These are phyloP conservation scores for Cordyceps cateniannulata DNA, from an alignment of 2,329 filamentous ascomycete genomes.

Conservation along the genomic window DNA sequence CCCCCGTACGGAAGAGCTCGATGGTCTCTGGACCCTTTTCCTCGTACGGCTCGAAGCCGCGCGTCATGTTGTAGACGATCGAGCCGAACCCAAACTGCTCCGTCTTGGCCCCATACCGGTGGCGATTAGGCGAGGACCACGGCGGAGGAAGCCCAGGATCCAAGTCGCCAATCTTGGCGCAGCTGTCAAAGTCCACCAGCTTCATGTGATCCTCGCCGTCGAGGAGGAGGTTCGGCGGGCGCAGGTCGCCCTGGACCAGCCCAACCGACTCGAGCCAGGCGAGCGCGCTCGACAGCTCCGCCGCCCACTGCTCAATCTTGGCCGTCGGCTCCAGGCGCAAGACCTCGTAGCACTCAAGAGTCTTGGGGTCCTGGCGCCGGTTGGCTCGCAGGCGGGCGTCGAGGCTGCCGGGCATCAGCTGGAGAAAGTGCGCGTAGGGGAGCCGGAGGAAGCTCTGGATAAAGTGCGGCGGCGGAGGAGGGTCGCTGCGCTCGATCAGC, in stretches of 20 bases:
- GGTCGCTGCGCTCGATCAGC: slow-evolving; percentile 2
- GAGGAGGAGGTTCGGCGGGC: slow-evolving; percentile 2
- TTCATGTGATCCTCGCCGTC: not conserved
- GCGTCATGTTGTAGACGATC: slow-evolving; percentile 5
- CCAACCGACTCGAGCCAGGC: slow-evolving; percentile 10
- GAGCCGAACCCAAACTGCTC: slow-evolving; percentile 10
- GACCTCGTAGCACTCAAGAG: not conserved
- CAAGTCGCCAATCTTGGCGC: not conserved
- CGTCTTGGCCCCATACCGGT: not conserved
- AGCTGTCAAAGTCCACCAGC: slow-evolving; percentile 5
- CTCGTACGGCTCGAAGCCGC: slow-evolving; percentile 8
- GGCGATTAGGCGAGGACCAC: not conserved
- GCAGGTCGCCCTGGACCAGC: slow-evolving; percentile 3
- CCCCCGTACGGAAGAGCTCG: not conserved
- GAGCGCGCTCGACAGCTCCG: slow-evolving; percentile 6
- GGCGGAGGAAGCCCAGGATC: slow-evolving; percentile 5
- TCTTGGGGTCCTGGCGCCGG: not conserved
- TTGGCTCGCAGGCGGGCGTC: not conserved
- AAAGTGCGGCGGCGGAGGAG: not conserved
- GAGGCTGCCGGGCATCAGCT: not conserved
- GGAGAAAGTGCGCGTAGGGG: slow-evolving; percentile 2
- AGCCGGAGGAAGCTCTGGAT: slow-evolving; percentile 6
- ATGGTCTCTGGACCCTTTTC: not conserved
- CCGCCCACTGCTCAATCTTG: slow-evolving; percentile 12
- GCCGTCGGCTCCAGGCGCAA: not conserved